Evolutionary conservation across 108 stramenopile species (phyloP).

Genomic region (Schizochytrium sp.): DNA sequence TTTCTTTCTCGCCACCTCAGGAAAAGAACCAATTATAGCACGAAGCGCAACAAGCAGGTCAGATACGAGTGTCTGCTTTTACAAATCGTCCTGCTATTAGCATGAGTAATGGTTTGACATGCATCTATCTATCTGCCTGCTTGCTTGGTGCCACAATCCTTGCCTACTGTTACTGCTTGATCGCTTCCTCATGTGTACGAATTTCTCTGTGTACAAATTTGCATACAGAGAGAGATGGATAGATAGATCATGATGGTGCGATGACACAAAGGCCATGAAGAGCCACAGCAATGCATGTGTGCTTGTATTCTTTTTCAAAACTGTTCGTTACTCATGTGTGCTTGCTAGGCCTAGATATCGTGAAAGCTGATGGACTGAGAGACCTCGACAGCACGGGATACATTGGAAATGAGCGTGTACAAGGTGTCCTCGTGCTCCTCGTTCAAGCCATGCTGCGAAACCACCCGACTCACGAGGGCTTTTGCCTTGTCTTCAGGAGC

Average conservation of each 20-base stretch:
- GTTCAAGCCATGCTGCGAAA: not conserved
- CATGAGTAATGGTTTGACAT: not conserved
- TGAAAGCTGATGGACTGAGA: not conserved
- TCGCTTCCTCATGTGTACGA: too few relatives aligned
- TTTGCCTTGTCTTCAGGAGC: not conserved
- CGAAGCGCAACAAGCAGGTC: not conserved
- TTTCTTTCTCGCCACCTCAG: not conserved
- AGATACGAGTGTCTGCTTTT: not conserved
- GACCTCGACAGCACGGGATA: not conserved
- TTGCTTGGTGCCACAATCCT: not conserved
- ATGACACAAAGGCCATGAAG: too few relatives aligned
- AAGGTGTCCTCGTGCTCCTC: slow-evolving; percentile 1
- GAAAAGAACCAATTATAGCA: not conserved
- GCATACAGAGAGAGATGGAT: too few relatives aligned
- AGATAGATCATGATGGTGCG: too few relatives aligned
- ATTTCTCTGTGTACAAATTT: too few relatives aligned
- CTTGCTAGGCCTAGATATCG: not conserved
- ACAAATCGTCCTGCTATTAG: not conserved
- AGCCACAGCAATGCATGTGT: not conserved
- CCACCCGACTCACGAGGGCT: not conserved
- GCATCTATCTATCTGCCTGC: not conserved
- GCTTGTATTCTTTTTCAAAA: not conserved
- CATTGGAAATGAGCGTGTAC: not conserved
- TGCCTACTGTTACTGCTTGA: too few relatives aligned
- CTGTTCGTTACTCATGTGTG: not conserved